Evolutionary conservation across 768 basidiomycete genomes (phyloP), one percentile per base, ranked within the genome.

Genomic region (Suillus plorans): DNA sequence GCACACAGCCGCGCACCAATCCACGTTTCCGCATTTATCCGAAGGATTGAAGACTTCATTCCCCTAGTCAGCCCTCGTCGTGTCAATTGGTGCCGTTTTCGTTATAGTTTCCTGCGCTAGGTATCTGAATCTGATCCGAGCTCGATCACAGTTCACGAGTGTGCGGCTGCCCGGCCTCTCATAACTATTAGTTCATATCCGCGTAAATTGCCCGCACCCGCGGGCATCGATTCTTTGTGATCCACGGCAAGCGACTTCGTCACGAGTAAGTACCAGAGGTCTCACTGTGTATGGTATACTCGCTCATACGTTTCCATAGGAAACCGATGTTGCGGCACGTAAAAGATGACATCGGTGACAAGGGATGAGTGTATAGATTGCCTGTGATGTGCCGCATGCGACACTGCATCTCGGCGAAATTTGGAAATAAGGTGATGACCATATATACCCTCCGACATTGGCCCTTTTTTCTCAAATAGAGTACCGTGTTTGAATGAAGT

Each of bases 151-250:
- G 45, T 60, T 18, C 47, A 28, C 63, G 25, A 66, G 45, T 49
- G 50, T 58, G 36, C 20, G 61, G 50, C 20, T 5, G 69, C 49
- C 57, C 55, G 25, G 42, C 62, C 53, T 37, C 37, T 55, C 53
- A 55, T 55, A 55, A 55, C 37, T 63, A 60, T 66, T 67, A 63
- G 47, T 67, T 76, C 76, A 77, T 77, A 67, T 76, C 75, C 75
- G 76, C 73, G 66, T 68, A 69, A 66, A 61, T 67, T 50, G 12
- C 62, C 57, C 66, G 53, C 13, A 66, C 73, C 62, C 73, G 73
- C 74, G 71, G 73, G 69, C 65, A 64, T 63, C 58, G 64, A 70
- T 65, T 63, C 6, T 50, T 61, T 61, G 64, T 68, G 69, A 16
- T 62, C 71, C 67, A 70, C 75, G 73, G 65, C 52, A 65, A 62